Percentiles rank a stretch among this genome's conserved stretches.
These are phyloP conservation scores for Cymodocea nodosa DNA, from an alignment of 116 monocot genomes.

Conservation along the genomic window DNA sequence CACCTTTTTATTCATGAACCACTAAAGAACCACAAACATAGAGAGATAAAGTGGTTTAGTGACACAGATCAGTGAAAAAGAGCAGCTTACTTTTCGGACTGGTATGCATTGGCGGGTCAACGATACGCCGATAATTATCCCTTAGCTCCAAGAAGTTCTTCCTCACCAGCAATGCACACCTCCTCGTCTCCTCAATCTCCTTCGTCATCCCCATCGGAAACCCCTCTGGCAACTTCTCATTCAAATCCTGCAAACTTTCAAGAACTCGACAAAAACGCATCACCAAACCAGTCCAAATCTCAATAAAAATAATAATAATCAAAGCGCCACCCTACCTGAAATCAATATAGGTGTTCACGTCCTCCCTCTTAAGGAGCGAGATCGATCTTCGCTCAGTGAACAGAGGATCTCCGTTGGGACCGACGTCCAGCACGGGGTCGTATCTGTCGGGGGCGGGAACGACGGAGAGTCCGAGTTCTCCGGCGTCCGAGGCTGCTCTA, in stretches of 20 bases:
- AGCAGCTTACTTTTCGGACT: slow-evolving; percentile 46
- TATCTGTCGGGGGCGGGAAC: slow-evolving; percentile 15
- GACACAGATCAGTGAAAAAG: not conserved
- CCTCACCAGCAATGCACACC: slow-evolving; percentile 82
- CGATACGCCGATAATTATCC: slow-evolving; percentile 70
- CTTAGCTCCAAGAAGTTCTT: slow-evolving; percentile 71
- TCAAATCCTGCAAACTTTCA: slow-evolving; percentile 79
- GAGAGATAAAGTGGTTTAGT: not conserved
- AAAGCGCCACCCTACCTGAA: slow-evolving; percentile 34
- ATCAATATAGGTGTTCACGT: slow-evolving; percentile 66
- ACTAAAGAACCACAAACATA: no score
- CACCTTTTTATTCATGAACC: no score
- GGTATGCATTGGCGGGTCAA: slow-evolving; percentile 31
- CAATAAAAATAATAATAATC: not conserved
- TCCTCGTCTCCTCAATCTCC: slow-evolving; percentile 87
- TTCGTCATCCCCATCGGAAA: slow-evolving; percentile 67
- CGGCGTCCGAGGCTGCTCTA: not conserved
- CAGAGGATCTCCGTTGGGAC: slow-evolving; percentile 60
- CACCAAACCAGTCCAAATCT: not conserved
- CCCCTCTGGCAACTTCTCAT: slow-evolving; percentile 72
- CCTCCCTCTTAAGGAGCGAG: slow-evolving; percentile 20
- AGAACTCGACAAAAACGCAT: not conserved
- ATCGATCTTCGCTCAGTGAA: slow-evolving; percentile 54
- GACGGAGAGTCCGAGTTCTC: slow-evolving; percentile 5
- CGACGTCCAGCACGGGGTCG: slow-evolving; percentile 63